Base-by-base conservation (phyloP, 192 early-diverging fungal species). In the Thamnidium elegans region DNA sequence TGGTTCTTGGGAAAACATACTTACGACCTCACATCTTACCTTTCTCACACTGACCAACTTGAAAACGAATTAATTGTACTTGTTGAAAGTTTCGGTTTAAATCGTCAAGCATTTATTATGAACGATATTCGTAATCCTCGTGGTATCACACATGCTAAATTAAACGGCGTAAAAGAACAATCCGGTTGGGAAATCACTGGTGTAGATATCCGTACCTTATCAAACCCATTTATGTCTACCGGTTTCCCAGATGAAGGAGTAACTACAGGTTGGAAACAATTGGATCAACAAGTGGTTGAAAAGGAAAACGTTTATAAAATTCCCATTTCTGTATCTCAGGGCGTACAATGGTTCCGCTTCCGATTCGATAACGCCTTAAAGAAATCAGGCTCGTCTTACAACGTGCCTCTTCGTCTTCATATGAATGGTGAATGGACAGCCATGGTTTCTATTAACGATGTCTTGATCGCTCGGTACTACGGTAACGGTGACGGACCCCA, bases 31-130 rank as follows among this genome's bases (percentile, higher is more conserved):
- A 78, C 85, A 0, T 48, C 62, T 13, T 66, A 70, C 20, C 70
- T 83, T 8, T 62, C 74, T 11, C 61, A 62, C 0, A 65, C 83
- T 20, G 79, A 83, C n/a, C 68, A 78, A 1, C 64, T 71, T 9
- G 68, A 77, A n/a, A 92, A 93, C 65, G 79, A 84, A 32, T 68
- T 95, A 4, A 56, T 90, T 48, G 68, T 92, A 7, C 65, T 92
- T 1, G 83, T 93, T 32, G 92, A 94, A 59, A 89, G 84, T 48
- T 90, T 84, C 66, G 93, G 93, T 0, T 63, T 92, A 52, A 85
- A 82, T 53, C 73, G 89, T 23, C 86, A 89, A 53, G 79, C 90
- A 0, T 80, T 87, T 50, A 76, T 87, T 2, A 74, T 88, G 67
- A 87, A 93, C 69, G 92, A 95, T 70, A 81, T 87, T 26, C 81